These are phyloP conservation scores for Halteria grandinella DNA, from an alignment of 73 alveolate species.

Conservation along the genomic window DNA sequence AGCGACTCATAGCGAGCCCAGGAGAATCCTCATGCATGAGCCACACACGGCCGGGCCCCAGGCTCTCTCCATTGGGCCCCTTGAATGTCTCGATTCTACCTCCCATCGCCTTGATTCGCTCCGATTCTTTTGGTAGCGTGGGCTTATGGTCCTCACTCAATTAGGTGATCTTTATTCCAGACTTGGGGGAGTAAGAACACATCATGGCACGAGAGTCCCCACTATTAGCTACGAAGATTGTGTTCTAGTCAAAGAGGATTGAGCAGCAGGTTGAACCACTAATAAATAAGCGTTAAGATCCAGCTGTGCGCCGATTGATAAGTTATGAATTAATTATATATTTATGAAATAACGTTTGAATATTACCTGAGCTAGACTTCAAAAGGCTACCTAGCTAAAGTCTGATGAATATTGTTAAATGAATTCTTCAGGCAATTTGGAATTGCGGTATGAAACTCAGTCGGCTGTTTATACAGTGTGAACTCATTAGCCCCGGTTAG, in stretches of 20 bases:
- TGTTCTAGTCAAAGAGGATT: conserved; percentile 29
- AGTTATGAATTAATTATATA: too few species aligned
- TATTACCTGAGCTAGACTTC: conserved; percentile 38
- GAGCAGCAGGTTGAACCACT: too few species aligned
- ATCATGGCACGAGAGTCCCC: conserved; percentile 54
- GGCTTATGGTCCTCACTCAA: conserved; percentile 91
- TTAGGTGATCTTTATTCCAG: conserved; percentile 28
- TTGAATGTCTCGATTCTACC: conserved; percentile 90
- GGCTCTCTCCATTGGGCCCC: conserved; percentile 65
- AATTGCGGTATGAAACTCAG: conserved; percentile 1
- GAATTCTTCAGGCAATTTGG: conserved; percentile 23
- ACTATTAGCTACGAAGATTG: conserved; percentile 33
- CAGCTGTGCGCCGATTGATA: too few species aligned
- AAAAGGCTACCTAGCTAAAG: neutral
- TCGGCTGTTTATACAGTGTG: neutral
- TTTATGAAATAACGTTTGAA: neutral
- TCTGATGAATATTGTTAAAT: conserved; percentile 14
- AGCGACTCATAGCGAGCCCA: conserved; percentile 98
- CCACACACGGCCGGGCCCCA: conserved; percentile 98
- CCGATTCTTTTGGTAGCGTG: conserved; percentile 76
- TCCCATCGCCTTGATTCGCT: conserved; percentile 78
- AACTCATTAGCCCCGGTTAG: neutral
- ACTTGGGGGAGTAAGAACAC: conserved; percentile 40
- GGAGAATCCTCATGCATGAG: conserved; percentile 89
- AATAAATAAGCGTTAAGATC: too few species aligned